A percentile compares a stretch with the other conserved stretches of the same genome.
These are phyloP conservation scores for Mallotus japonicus DNA, from an alignment of 441 rosid species.

Conservation along the genomic window DNA sequence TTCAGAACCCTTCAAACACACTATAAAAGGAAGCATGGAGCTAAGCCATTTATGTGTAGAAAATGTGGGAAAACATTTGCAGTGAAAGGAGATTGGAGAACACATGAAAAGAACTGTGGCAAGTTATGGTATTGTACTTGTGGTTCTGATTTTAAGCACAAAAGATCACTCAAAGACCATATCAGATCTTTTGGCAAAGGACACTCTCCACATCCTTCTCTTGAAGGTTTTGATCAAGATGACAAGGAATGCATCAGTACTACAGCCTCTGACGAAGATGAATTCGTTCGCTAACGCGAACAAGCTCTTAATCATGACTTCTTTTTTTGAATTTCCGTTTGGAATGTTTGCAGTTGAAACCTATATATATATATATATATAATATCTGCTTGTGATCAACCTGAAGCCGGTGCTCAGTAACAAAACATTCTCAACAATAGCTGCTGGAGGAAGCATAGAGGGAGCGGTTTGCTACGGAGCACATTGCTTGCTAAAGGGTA, in stretches of 20 bases:
- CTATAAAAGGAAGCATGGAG: constrained; percentile 70
- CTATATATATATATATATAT: not conserved
- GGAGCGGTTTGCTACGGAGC: constrained; percentile 88
- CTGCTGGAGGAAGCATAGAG: constrained; percentile 26
- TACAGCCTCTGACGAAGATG: constrained; percentile 58
- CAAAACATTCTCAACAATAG: constrained; percentile 61
- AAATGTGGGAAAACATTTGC: constrained; percentile 59
- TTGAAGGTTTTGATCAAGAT: constrained; percentile 73
- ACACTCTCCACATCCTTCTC: constrained; percentile 67
- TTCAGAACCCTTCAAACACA: constrained; percentile 73
- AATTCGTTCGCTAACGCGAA: constrained; percentile 17
- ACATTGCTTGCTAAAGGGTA: constrained; percentile 35
- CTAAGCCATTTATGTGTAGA: constrained; percentile 52
- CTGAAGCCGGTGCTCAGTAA: constrained; percentile 75
- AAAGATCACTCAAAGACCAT: constrained; percentile 64
- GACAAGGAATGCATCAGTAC: constrained; percentile 60
- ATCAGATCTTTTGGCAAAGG: constrained; percentile 51
- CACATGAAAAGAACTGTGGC: constrained; percentile 78
- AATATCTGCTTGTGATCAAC: not conserved
- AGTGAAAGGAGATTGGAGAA: constrained; percentile 72
- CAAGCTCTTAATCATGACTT: not conserved
- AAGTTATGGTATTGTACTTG: constrained; percentile 68
- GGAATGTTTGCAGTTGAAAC: constrained; percentile 15
- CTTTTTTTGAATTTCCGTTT: not conserved
- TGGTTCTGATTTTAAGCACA: constrained; percentile 62